Conservation (phyloP, 2,329 filamentous ascomycete species). For the Cladosporium sphaerospermum region DNA sequence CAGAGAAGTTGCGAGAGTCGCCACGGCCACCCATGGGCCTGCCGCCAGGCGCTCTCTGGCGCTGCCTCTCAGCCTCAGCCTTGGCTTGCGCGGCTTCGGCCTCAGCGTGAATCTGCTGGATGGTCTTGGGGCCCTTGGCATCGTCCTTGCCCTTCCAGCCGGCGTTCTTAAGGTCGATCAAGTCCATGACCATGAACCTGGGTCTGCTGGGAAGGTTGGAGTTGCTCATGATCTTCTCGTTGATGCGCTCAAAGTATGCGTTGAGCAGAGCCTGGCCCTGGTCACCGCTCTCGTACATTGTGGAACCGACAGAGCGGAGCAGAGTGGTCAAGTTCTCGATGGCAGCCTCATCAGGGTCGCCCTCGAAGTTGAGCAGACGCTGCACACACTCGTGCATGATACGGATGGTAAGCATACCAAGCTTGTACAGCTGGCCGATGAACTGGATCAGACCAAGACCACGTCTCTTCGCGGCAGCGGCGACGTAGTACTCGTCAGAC, state of each 20-base stretch:
- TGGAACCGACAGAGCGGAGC: slow-evolving; percentile 81
- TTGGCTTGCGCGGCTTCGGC: slow-evolving; percentile 75
- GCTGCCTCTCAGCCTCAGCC: slow-evolving; percentile 59
- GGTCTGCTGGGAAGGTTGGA: slow-evolving; percentile 74
- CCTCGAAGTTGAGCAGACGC: slow-evolving; percentile 93
- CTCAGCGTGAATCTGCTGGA: slow-evolving; percentile 83
- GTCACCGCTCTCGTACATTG: slow-evolving; percentile 65
- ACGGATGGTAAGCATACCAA: slow-evolving; percentile 95
- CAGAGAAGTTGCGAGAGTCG: slow-evolving; percentile 78
- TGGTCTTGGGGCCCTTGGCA: slow-evolving; percentile 95
- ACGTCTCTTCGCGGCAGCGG: slow-evolving; percentile 89
- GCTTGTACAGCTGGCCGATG: slow-evolving; percentile 98
- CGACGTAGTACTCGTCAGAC: slow-evolving; percentile 93
- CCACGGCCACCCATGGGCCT: slow-evolving; percentile 72
- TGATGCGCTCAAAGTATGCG: slow-evolving; percentile 86
- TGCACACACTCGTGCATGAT: slow-evolving; percentile 99
- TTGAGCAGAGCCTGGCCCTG: slow-evolving; percentile 85
- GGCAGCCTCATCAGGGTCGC: slow-evolving; percentile 87
- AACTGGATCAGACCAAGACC: slow-evolving; percentile 98
- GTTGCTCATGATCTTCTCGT: slow-evolving; percentile 70
- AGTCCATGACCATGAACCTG: slow-evolving; percentile 94
- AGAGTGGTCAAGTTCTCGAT: slow-evolving; percentile 94
- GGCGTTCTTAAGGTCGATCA: slow-evolving; percentile 71
- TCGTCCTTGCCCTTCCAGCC: slow-evolving; percentile 88
- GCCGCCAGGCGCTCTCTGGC: slow-evolving; percentile 60